A percentile compares a stretch with the other conserved stretches of the same genome.
These are phyloP conservation scores for Fusarium newnesense DNA, from an alignment of 2,329 filamentous ascomycete species.

Conservation along the genomic window DNA sequence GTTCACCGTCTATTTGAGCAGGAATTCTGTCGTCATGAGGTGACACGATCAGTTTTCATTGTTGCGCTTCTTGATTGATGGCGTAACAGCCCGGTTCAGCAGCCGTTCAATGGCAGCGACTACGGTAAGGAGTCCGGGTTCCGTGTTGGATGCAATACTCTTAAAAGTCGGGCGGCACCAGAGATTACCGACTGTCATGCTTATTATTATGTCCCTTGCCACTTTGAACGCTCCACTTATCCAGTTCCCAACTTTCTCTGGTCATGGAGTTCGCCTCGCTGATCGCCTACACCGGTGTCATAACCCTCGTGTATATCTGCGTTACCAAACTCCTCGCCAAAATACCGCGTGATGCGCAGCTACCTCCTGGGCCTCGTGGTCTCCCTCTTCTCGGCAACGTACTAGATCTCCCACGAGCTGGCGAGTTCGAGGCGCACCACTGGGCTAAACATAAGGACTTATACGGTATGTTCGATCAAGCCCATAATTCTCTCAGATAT, in stretches of 20 bases:
- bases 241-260: too few species aligned
- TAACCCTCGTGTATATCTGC: background rate
- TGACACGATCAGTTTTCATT: accelerated
- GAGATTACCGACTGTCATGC: too few species aligned
- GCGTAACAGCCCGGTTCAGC: background rate
- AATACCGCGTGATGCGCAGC: background rate
- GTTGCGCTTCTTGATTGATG: background rate
- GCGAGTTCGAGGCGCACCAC: constrained; percentile 21
- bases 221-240: background rate
- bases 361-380: constrained; percentile 27
- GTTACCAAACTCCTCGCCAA: accelerated
- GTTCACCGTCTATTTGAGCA: accelerated
- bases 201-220: too few species aligned
- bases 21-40: accelerated
- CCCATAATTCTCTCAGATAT: accelerated
- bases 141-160: accelerated
- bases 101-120: background rate
- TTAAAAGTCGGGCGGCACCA: background rate
- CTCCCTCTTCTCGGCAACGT: constrained; percentile 29
- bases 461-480: background rate
- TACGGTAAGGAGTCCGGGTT: accelerated
- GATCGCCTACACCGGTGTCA: accelerated
- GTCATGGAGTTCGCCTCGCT: background rate
- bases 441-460: constrained; percentile 23
- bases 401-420: constrained; percentile 16